Conservation (phyloP, 495 filamentous ascomycete genomes). For the Neurospora sublineolata region DNA sequence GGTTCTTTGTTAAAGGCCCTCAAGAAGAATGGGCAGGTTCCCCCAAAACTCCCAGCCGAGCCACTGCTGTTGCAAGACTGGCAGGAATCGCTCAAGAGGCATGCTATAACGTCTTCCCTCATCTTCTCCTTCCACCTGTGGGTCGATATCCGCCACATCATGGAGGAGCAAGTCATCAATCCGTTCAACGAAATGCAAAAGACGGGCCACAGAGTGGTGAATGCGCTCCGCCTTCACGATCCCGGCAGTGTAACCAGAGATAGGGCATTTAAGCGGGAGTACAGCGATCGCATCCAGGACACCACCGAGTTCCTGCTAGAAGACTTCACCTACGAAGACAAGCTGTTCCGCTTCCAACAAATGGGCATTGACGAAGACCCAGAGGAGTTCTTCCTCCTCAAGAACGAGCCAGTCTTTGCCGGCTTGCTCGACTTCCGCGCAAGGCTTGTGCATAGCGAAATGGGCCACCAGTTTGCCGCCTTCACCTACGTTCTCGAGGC, state of each 20-base stretch:
- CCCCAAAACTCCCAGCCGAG: constrained; percentile 7
- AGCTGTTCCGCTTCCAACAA: constrained; percentile 1
- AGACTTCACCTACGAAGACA: constrained; percentile 13
- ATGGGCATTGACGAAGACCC: constrained; percentile 2
- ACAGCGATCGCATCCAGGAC: constrained; percentile 8
- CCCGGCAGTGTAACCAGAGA: neutral
- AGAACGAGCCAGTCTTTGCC: constrained; percentile 16
- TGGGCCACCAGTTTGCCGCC: constrained; percentile 12
- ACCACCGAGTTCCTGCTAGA: constrained; percentile 7
- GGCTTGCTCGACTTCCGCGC: constrained; percentile 19
- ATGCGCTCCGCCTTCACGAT: constrained; percentile 1
- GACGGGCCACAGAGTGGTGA: constrained; percentile 5
- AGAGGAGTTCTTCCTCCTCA: constrained; percentile 9
- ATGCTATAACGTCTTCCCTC: constrained; percentile 2
- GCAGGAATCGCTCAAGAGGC: constrained; percentile 5
- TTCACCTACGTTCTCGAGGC: constrained; percentile 8
- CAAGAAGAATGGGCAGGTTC: constrained; percentile 6
- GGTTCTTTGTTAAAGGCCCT: constrained; percentile 11
- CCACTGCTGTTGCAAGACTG: constrained; percentile 13
- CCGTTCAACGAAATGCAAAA: constrained; percentile 12
- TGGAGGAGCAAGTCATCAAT: constrained; percentile 12
- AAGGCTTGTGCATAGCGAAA: constrained; percentile 13
- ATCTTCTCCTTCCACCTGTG: constrained; percentile 18
- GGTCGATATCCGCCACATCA: constrained; percentile 20
- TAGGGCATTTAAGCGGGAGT: constrained; percentile 7